Base-by-base conservation (phyloP, 257 asterid genomes). In the Asclepias syriaca region DNA sequence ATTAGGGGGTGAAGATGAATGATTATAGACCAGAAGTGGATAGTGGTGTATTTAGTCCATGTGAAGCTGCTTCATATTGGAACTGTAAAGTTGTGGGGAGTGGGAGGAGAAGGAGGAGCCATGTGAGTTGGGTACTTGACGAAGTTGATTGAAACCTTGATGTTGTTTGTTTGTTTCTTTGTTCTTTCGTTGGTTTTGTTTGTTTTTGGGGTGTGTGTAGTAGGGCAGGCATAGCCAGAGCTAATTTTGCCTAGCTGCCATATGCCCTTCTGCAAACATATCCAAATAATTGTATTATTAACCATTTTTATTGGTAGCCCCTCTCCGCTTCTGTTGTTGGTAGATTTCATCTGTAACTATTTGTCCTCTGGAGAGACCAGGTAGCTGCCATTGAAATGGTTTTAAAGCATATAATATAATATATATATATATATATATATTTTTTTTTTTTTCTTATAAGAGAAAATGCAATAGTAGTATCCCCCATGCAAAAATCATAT, bases 81-180 rank as follows among this genome's bases (percentile, higher is more conserved):
- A 39, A 50, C 74, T 70, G 73, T 69, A 69, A 69, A 54, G 73
- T 37, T 11, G 7, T 34, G 48, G 11, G 10, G 48, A 40, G 46
- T 6, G 46, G 46, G 46, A 40, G 46, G 46, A 8, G 46, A 6
- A 57, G 72, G 5, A 68, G 72, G n/a, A 69, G 50, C 63, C 63
- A 34, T 51, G 50, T 51, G 72, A 29, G 27, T 22, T 40, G 22
- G 53, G 64, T 18, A 51, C 37, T 34, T 18, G 16, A 34, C 1
- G 19, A 32, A 21, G 49, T 45, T 2, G 18, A 50, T 49, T 49
- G 14, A 18, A 1, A 10, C 58, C 8, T 21, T 58, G 49, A 58
- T 11, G 64, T 58, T 58, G 48, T 43, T 43, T 43, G 48, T 43
- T 40, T 40, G 46, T 57, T 18, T 14, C n/a, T 50, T 11, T 24